These are phyloP conservation scores for Fallopia convolvulus DNA, from an alignment of 148 eudicot genomes.

Conservation along the genomic window DNA sequence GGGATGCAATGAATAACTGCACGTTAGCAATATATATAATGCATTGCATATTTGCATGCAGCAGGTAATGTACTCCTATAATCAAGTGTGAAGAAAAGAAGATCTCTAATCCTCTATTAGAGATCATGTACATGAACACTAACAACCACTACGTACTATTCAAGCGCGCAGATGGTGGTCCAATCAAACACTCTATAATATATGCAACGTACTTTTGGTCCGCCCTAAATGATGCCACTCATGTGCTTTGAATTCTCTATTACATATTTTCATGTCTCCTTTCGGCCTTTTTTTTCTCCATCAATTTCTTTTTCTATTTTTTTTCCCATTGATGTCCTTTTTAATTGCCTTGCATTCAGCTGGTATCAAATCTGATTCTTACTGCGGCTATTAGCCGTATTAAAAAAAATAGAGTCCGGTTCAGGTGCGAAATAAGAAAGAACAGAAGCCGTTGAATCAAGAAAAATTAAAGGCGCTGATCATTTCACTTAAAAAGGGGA, in stretches of 20 bases:
- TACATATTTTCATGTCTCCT: background rate
- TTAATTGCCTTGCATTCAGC: background rate
- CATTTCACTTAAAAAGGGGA: no score
- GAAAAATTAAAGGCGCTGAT: no score
- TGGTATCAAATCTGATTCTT: no score
- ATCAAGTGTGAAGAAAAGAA: background rate
- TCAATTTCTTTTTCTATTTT: background rate
- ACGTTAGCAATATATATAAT: background rate
- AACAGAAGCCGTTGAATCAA: no score
- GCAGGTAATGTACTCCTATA: background rate
- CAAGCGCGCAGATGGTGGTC: background rate
- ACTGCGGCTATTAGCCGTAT: no score
- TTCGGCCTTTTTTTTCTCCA: background rate
- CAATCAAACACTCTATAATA: background rate
- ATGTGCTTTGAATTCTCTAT: background rate
- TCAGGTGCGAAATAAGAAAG: no score
- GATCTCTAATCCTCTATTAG: background rate
- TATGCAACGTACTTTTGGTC: background rate
- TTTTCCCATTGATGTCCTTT: background rate
- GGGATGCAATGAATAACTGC: background rate
- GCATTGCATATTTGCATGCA: no score
- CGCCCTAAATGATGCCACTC: background rate
- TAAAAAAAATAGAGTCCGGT: no score
- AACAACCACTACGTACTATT: background rate
- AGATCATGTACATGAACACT: background rate